A percentile compares a stretch with the other conserved stretches of the same genome.
Evolutionary conservation across 805 yeast species (phyloP).

Genomic region (Sporopachydermia quercuum): DNA sequence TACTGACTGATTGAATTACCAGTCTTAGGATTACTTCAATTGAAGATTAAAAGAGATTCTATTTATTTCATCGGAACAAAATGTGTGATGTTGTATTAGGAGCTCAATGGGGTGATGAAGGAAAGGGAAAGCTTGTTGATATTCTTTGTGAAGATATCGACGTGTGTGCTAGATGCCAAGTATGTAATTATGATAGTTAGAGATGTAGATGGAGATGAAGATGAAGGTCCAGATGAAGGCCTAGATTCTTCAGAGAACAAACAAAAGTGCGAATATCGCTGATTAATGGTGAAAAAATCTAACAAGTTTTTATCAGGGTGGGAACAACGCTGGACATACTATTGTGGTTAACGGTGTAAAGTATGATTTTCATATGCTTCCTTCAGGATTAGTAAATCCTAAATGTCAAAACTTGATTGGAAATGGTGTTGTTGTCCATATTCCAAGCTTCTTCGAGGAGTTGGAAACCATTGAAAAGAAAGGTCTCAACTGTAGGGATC

Average conservation of each 20-base stretch:
- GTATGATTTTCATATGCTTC: constrained; percentile 97
- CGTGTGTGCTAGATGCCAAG: constrained; percentile 83
- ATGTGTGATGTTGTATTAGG: constrained; percentile 94
- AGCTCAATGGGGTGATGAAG: constrained; percentile 99
- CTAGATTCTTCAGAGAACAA: too few relatives aligned
- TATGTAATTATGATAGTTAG: background rate
- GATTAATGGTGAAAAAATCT: background rate
- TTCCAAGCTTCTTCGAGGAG: constrained; percentile 86
- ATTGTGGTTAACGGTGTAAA: constrained; percentile 80
- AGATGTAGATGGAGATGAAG: too few relatives aligned
- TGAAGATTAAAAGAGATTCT: too few relatives aligned
- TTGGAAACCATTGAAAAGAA: constrained; percentile 66
- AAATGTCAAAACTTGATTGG: constrained; percentile 84
- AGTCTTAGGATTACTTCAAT: too few relatives aligned
- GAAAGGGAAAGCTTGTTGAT: constrained; percentile 96
- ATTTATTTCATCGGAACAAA: too few relatives aligned
- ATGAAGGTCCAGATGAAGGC: too few relatives aligned
- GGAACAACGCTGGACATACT: constrained; percentile 98
- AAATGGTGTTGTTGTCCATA: constrained; percentile 90
- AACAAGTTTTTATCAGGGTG: constrained; percentile 47
- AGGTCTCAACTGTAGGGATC: constrained; percentile 61
- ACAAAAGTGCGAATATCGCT: too few relatives aligned
- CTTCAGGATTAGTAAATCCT: constrained; percentile 93
- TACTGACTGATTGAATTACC: too few relatives aligned
- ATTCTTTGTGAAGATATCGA: constrained; percentile 88